These are phyloP conservation scores for Selaginella moellendorffii DNA, from an alignment of 75 land plant genomes.

Conservation along the genomic window DNA sequence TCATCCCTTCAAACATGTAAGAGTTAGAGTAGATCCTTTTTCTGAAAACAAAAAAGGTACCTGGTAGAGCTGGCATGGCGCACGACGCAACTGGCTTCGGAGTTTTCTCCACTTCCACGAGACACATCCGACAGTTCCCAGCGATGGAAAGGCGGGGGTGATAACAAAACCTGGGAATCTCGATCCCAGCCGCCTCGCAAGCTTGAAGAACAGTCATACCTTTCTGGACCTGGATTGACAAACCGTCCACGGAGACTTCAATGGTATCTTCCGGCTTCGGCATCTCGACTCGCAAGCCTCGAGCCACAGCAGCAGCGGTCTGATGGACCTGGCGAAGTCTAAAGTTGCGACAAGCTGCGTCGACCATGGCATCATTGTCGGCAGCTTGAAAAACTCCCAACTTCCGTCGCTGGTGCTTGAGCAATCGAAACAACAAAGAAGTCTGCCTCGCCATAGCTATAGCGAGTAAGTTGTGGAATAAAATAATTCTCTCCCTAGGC, in stretches of 20 bases:
- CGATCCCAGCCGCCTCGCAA: constrained; percentile 88
- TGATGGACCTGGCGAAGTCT: too few relatives aligned
- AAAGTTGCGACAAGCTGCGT: too few relatives aligned
- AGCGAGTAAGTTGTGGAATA: too few relatives aligned
- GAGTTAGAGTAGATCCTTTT: not conserved
- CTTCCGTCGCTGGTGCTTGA: too few relatives aligned
- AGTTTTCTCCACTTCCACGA: constrained; percentile 95
- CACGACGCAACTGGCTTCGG: constrained; percentile 99
- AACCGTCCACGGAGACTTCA: constrained; percentile 89
- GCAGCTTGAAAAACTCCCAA: too few relatives aligned
- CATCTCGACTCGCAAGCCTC: constrained; percentile 45
- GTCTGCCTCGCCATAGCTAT: too few relatives aligned
- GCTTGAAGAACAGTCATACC: constrained; percentile 93
- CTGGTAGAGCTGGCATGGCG: constrained; percentile 98
- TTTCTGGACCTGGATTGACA: constrained; percentile 70
- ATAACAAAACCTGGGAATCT: constrained; percentile 88
- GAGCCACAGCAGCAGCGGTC: constrained; percentile 28
- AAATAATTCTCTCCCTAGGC: too few relatives aligned
- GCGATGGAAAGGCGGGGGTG: constrained; percentile 91
- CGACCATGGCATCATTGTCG: too few relatives aligned
- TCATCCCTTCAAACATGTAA: constrained; percentile 67
- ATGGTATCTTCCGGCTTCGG: constrained; percentile 69
- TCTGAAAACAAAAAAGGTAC: constrained; percentile 27
- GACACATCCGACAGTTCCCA: constrained; percentile 96
- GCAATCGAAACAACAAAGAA: too few relatives aligned